Evolutionary conservation across 139 green algal genomes (phyloP).

Genomic region (Zygnema circumcarinatum): DNA sequence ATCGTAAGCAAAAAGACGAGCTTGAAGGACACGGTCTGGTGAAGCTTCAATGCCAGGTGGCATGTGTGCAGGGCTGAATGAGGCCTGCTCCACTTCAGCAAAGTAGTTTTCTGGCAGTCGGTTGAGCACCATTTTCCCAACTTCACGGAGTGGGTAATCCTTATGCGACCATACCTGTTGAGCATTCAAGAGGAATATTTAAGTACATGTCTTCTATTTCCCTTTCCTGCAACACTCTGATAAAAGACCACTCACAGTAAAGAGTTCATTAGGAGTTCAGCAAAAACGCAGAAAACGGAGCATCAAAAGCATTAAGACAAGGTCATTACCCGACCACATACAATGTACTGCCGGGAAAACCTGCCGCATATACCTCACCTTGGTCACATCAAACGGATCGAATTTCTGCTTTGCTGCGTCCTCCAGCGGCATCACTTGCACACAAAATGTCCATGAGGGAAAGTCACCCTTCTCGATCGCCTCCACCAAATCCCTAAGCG

Average conservation of each 20-base stretch:
- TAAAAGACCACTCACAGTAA: too few relatives aligned
- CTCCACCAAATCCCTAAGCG: conserved; percentile 35
- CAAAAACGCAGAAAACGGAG: too few relatives aligned
- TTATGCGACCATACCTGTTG: conserved; percentile 39
- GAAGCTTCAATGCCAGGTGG: conserved; percentile 34
- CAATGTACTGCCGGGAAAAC: too few relatives aligned
- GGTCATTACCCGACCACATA: too few relatives aligned
- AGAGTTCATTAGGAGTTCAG: too few relatives aligned
- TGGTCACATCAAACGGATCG: conserved; percentile 59
- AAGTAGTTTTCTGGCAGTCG: conserved; percentile 56
- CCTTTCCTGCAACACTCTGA: too few relatives aligned
- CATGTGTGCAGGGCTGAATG: conserved; percentile 47
- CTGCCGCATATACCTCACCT: conserved; percentile 6
- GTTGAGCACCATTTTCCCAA: conserved; percentile 53
- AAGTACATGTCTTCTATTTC: too few relatives aligned
- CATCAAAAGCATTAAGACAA: too few relatives aligned
- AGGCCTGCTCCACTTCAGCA: conserved; percentile 46
- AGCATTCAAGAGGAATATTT: too few relatives aligned
- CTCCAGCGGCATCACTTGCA: conserved; percentile 44
- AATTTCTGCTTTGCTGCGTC: conserved; percentile 31
- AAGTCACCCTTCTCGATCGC: conserved; percentile 26
- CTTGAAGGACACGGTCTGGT: conserved; percentile 42
- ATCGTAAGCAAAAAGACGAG: conserved; percentile 46
- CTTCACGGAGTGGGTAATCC: conserved; percentile 31
- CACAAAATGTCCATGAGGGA: conserved; percentile 52